Evolutionary conservation across 176 grass and related monocot species (phyloP).

Genomic region (Cocos nucifera): DNA sequence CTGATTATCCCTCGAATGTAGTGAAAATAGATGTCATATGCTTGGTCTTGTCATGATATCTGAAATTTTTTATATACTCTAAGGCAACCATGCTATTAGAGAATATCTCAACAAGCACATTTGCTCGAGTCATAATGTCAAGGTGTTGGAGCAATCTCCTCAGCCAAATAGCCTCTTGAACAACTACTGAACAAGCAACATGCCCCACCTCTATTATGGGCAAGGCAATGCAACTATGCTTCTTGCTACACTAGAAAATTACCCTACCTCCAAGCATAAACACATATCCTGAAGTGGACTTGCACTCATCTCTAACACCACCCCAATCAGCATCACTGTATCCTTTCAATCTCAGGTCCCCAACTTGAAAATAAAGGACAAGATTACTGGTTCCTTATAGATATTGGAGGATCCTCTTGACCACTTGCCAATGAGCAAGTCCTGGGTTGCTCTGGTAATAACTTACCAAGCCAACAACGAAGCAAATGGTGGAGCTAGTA

Average conservation of each 20-base stretch:
- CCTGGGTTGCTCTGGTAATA: background rate
- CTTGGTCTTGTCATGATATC: background rate
- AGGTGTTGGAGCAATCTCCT: background rate
- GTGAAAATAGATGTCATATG: background rate
- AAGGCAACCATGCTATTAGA: background rate
- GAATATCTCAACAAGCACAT: background rate
- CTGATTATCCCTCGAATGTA: background rate
- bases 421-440: background rate
- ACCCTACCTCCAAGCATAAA: no score
- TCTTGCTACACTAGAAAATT: no score
- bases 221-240: no score
- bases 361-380: no score
- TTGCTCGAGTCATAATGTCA: background rate
- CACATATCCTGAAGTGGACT: no score
- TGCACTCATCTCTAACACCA: no score
- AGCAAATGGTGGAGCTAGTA: background rate
- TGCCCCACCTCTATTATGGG: no score
- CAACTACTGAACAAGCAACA: background rate
- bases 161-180: background rate
- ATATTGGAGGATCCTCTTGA: background rate
- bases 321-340: no score
- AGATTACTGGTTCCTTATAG: no score
- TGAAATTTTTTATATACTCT: background rate
- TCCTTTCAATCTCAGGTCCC: no score
- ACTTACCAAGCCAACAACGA: background rate